Percentiles rank a stretch among this genome's conserved stretches.
These are phyloP conservation scores for Punica granatum DNA, from an alignment of 345 rosid species.

Conservation along the genomic window DNA sequence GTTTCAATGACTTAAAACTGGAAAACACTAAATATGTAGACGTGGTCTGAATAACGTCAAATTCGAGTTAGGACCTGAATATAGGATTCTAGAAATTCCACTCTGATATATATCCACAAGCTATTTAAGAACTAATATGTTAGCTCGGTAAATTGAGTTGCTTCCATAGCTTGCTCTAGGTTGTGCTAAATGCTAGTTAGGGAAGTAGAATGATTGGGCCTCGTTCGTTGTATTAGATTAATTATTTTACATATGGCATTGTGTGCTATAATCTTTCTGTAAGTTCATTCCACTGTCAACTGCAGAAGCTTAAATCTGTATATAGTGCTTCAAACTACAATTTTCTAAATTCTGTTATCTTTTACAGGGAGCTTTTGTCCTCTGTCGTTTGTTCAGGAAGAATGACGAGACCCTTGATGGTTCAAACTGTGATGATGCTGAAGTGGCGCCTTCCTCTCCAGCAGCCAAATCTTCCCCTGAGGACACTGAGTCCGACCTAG, in stretches of 20 bases:
- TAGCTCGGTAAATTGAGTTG: too few relatives aligned
- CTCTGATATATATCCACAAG: too few relatives aligned
- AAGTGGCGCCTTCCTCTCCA: constrained; percentile 16
- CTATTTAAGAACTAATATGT: neutral
- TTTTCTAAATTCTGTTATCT: neutral
- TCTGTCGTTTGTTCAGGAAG: constrained; percentile 36
- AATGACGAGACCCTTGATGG: constrained; percentile 20
- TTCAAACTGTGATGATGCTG: constrained; percentile 16
- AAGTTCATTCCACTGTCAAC: neutral
- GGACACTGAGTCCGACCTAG: constrained; percentile 15
- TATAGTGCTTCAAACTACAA: neutral
- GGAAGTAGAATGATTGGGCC: neutral
- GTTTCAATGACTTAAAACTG: neutral
- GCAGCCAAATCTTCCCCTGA: constrained; percentile 22
- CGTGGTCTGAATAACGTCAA: neutral
- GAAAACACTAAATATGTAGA: neutral
- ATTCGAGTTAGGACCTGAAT: neutral
- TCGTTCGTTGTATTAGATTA: neutral
- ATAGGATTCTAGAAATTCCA: too few relatives aligned
- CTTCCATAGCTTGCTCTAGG: too few relatives aligned
- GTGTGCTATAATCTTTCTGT: neutral
- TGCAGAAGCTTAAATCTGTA: neutral
- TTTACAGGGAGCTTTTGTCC: constrained; percentile 34
- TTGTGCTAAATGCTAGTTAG: neutral
- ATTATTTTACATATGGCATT: neutral